A percentile compares a stretch with the other conserved stretches of the same genome.
Conservation (phyloP, 2,329 filamentous ascomycete species). For the Neurospora sp. region DNA sequence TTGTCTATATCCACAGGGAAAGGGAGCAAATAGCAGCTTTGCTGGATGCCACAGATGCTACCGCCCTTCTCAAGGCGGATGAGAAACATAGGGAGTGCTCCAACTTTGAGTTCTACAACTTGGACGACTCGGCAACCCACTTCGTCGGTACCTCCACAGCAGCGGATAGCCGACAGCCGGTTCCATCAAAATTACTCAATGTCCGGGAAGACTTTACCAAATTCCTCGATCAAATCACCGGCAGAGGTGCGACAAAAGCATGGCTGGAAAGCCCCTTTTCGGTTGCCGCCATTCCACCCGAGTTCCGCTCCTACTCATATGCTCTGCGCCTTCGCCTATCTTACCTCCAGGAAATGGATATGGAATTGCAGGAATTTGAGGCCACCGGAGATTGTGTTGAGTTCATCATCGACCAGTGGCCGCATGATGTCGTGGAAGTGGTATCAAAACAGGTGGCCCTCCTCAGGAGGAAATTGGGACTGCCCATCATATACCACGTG, state of each 20-base stretch:
- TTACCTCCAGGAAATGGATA: constrained; percentile 40
- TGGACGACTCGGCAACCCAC: constrained; percentile 37
- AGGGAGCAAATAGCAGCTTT: constrained; percentile 50
- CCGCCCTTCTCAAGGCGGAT: constrained; percentile 45
- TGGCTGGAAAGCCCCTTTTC: constrained; percentile 52
- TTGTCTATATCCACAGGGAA: constrained; percentile 61
- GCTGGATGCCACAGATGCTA: constrained; percentile 41
- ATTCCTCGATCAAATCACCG: constrained; percentile 48
- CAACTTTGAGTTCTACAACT: constrained; percentile 64
- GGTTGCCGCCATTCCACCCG: constrained; percentile 46
- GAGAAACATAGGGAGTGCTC: constrained; percentile 51
- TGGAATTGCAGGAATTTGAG: constrained; percentile 43
- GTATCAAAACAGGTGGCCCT: constrained; percentile 46
- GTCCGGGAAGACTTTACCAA: constrained; percentile 50
- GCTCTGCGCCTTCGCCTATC: constrained; percentile 53
- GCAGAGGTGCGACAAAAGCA: constrained; percentile 38
- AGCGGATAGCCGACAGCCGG: constrained; percentile 27
- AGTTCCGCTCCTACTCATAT: constrained; percentile 49
- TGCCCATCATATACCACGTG: constrained; percentile 48
- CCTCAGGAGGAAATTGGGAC: constrained; percentile 43
- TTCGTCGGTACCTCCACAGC: constrained; percentile 16
- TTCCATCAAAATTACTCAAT: constrained; percentile 47
- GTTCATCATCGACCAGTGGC: constrained; percentile 49
- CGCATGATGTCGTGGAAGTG: constrained; percentile 34
- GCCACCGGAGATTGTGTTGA: constrained; percentile 51